Percentiles rank a stretch among this genome's conserved stretches.
These are phyloP conservation scores for Ceratobasidium sp. DNA, from an alignment of 1,284 basidiomycete genomes.

Conservation along the genomic window DNA sequence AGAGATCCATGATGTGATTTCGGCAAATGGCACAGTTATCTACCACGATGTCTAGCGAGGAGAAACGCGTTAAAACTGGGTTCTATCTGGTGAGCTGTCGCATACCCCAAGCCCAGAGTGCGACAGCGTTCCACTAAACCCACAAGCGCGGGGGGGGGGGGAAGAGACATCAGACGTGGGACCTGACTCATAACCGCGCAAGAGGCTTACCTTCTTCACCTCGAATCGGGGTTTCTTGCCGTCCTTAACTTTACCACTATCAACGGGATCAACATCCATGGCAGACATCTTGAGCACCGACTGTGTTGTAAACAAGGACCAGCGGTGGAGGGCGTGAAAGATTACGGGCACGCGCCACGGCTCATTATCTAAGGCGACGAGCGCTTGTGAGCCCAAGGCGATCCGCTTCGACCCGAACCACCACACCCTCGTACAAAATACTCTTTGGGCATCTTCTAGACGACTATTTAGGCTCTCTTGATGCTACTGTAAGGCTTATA, in stretches of 20 bases:
- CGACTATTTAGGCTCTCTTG: not conserved
- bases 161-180: not conserved
- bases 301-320: not conserved
- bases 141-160: not conserved
- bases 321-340: not conserved
- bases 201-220: conserved; percentile 82
- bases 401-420: not conserved
- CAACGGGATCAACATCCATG: conserved; percentile 78
- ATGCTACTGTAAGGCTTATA: not conserved
- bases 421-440: not conserved
- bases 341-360: not conserved
- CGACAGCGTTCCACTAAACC: conserved; percentile 90
- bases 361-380: conserved; percentile 23
- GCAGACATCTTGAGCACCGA: conserved; percentile 61
- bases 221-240: conserved; percentile 81
- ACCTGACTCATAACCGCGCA: conserved; percentile 42
- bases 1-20: conserved; percentile 99
- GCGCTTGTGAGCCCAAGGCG: conserved; percentile 8
- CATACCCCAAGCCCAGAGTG: conserved; percentile 95
- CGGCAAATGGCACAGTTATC: conserved; percentile 96
- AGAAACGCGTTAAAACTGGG: conserved; percentile 29
- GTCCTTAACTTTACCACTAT: conserved; percentile 58
- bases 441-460: not conserved
- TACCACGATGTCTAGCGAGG: conserved; percentile 80
- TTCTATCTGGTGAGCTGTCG: conserved; percentile 36